Base-by-base conservation (phyloP, 164 flowering plant genomes). In the Dillenia suffruticosa region DNA sequence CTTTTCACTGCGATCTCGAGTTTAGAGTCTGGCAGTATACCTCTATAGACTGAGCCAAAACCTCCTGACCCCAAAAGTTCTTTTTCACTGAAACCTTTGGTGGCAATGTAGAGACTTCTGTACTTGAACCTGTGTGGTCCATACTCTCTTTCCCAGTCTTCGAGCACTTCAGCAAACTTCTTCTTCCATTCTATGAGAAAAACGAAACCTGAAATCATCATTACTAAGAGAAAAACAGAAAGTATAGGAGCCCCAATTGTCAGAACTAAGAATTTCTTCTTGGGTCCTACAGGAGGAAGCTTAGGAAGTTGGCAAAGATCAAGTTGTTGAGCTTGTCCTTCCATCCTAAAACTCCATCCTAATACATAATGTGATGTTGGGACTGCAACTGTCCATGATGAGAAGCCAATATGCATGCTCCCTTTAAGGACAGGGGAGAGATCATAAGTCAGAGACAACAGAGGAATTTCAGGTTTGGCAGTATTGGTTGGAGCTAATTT, bases 261-360 rank as follows among this genome's bases (percentile, higher is more conserved):
- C 43, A 66, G 22, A 17, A 17, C 11, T 10, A 15, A 51, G 13
- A 24, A 13, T 46, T 61, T 64, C 64, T 62, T 56, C 13, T 60
- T 54, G 24, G 70, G 46, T 9, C 65, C 54, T 9, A 10, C 40
- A 10, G 1, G 45, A 24, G 63, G 63, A 59, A 59, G 53, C 16
- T 13, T 19, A 10, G 75, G 69, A 16, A 63, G 61, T 8, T 53
- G 51, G 9, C 73, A 73, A 6, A 70, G 66, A 32, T 59, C 48
- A 7, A 73, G 54, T 0, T 62, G 17, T 40, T 51, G 26, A 40
- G 77, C 68, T 11, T 63, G 58, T 43, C 80, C 77, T 19, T 61
- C 63, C 15, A 71, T 62, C 24, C 60, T 62, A 52, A 77, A 77
- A 57, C 80, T 77, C 80, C 80, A 76, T 10, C 80, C 77, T 9